These are phyloP conservation scores for Linum trigynum DNA, from an alignment of 345 rosid species.

Conservation along the genomic window DNA sequence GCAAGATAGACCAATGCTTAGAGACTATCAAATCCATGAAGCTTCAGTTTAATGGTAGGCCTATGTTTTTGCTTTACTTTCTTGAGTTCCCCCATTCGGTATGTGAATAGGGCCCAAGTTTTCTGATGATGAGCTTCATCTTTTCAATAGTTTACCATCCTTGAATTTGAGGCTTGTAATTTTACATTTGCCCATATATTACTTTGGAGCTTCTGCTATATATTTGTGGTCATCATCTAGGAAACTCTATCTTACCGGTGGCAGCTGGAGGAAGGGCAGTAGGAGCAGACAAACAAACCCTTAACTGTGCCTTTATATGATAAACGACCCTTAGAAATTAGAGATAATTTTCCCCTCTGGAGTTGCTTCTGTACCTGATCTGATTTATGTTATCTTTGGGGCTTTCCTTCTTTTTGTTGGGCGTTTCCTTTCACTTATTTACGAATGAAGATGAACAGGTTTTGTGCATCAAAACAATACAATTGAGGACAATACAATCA, in stretches of 20 bases:
- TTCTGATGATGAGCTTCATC: no score
- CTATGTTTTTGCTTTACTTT: not conserved
- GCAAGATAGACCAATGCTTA: slow-evolving; percentile 71
- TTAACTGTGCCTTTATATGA: no score
- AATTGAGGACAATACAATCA: slow-evolving; percentile 18
- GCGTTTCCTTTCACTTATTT: slow-evolving; percentile 14
- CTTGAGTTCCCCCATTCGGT: no score
- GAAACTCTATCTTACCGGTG: no score
- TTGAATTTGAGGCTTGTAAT: not conserved
- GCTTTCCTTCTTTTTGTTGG: not conserved
- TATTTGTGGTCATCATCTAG: no score
- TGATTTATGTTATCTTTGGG: not conserved
- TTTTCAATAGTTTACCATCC: not conserved
- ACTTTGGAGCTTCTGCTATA: not conserved
- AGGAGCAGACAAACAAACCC: no score
- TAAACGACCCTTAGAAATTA: no score
- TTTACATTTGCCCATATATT: not conserved
- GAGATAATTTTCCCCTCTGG: slow-evolving; percentile 3
- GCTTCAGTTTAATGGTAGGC: slow-evolving; percentile 48
- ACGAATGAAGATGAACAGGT: slow-evolving; percentile 46
- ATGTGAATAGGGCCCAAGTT: no score
- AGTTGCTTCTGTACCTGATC: not conserved
- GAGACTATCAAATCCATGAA: slow-evolving; percentile 56
- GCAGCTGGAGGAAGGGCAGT: no score
- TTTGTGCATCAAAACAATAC: slow-evolving; percentile 30